These are phyloP conservation scores for Hyaloperonospora arabidopsidis DNA, from an alignment of 352 stramenopile species.

Conservation along the genomic window DNA sequence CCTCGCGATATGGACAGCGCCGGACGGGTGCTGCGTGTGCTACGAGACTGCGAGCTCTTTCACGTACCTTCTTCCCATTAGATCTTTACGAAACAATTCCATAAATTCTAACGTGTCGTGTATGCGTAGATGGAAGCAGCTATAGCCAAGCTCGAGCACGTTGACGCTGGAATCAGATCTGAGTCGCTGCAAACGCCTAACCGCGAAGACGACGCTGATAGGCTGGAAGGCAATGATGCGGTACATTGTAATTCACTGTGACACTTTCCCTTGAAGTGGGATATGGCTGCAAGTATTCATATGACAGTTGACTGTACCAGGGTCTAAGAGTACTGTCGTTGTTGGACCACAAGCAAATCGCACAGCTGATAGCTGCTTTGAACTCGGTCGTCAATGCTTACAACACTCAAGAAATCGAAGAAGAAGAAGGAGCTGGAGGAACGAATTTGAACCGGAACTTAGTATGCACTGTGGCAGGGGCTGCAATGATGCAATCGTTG, in stretches of 20 bases:
- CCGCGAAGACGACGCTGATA: conserved; percentile 5
- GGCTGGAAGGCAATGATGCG: conserved; percentile 10
- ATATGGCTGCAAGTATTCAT: conserved; percentile 5
- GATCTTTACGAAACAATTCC: conserved; percentile 1
- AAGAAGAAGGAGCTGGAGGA: not conserved
- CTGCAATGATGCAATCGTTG: conserved; percentile 38
- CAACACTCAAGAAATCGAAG: not conserved
- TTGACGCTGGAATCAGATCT: conserved; percentile 17
- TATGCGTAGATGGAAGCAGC: conserved; percentile 34
- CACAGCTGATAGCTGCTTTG: conserved; percentile 39
- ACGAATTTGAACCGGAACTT: conserved; percentile 31
- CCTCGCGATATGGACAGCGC: conserved; percentile 15
- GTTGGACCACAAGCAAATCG: conserved; percentile 57
- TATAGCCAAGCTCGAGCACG: conserved; percentile 18
- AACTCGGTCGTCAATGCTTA: conserved; percentile 21
- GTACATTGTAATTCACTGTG: conserved; percentile 8
- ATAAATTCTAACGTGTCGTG: not conserved
- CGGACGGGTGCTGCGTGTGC: conserved; percentile 34
- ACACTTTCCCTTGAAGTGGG: not conserved
- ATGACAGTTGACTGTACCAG: conserved; percentile 4
- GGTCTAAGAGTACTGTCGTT: conserved; percentile 28
- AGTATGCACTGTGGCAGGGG: conserved; percentile 29
- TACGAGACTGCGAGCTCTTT: conserved; percentile 35
- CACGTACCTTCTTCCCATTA: conserved; percentile 26
- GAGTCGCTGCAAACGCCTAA: conserved; percentile 12